A percentile compares a stretch with the other conserved stretches of the same genome.
These are phyloP conservation scores for Carpinus viminea DNA, from an alignment of 306 rosid genomes.

Conservation along the genomic window DNA sequence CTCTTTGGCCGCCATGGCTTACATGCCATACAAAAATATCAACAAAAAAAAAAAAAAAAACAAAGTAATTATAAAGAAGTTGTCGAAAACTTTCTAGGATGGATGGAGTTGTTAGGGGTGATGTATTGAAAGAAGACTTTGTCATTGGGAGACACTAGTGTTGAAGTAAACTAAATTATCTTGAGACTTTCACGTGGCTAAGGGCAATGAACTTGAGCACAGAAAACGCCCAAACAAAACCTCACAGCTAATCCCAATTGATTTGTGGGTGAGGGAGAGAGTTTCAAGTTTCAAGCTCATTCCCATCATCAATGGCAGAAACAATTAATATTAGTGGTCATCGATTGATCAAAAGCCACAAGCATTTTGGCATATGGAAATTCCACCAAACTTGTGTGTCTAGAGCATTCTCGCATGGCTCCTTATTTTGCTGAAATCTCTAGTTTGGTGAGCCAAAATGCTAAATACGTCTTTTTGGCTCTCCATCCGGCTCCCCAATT, in stretches of 20 bases:
- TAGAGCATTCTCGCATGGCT: not conserved
- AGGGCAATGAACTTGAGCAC: slow-evolving; percentile 25
- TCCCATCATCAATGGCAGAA: no score
- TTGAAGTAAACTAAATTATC: slow-evolving; percentile 30
- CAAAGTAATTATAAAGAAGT: no score
- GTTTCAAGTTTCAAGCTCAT: not conserved
- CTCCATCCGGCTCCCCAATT: no score
- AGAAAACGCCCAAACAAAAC: not conserved
- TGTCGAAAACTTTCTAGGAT: not conserved
- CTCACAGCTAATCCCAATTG: not conserved
- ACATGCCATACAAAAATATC: not conserved
- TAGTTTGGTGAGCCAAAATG: no score
- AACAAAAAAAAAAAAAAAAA: not conserved
- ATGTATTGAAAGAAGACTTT: not conserved
- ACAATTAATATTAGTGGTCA: no score
- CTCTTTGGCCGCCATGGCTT: not conserved
- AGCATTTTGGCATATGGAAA: slow-evolving; percentile 22
- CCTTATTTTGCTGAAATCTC: no score
- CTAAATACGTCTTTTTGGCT: no score
- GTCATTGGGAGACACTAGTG: slow-evolving; percentile 5
- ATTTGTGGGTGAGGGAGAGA: not conserved
- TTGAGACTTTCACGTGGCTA: slow-evolving; percentile 15
- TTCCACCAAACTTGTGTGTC: slow-evolving; percentile 11
- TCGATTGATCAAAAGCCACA: not conserved
- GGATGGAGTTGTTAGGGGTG: not conserved